Percentiles rank a stretch among this genome's conserved stretches.
These are phyloP conservation scores for Ceratobasidium sp. DNA, from an alignment of 1,284 basidiomycete species.

Conservation along the genomic window DNA sequence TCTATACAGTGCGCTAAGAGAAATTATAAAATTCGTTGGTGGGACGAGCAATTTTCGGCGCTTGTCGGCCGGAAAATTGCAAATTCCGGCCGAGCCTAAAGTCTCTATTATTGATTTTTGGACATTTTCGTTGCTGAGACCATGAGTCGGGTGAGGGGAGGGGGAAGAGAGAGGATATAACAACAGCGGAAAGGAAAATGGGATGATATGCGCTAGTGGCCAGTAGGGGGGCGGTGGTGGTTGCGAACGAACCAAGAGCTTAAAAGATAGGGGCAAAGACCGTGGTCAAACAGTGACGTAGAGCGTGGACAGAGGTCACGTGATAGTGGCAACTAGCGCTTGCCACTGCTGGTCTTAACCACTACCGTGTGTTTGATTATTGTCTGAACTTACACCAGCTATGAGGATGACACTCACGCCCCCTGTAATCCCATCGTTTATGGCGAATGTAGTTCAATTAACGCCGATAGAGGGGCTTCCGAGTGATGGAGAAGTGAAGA, in stretches of 20 bases:
- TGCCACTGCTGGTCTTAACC: neutral
- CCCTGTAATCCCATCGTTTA: constrained; percentile 14
- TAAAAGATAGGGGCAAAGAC: neutral
- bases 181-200: too few relatives aligned
- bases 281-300: neutral
- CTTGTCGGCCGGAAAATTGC: too few relatives aligned
- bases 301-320: neutral
- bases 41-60: too few relatives aligned
- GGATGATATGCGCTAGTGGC: too few relatives aligned
- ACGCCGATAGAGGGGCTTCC: constrained; percentile 7
- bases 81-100: too few relatives aligned
- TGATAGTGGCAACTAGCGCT: neutral
- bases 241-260: neutral
- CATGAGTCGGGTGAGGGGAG: too few relatives aligned
- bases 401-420: neutral
- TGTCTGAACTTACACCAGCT: neutral
- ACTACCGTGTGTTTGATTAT: neutral
- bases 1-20: too few relatives aligned
- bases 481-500: constrained; percentile 28
- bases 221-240: neutral
- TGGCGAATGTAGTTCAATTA: constrained; percentile 13
- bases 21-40: too few relatives aligned
- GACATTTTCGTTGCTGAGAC: too few relatives aligned
- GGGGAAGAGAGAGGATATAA: too few relatives aligned
- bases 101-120: too few relatives aligned